Evolutionary conservation across 116 monocot genomes (phyloP), one percentile per base, ranked within the genome.

Genomic region (Dioscorea cayenensis): DNA sequence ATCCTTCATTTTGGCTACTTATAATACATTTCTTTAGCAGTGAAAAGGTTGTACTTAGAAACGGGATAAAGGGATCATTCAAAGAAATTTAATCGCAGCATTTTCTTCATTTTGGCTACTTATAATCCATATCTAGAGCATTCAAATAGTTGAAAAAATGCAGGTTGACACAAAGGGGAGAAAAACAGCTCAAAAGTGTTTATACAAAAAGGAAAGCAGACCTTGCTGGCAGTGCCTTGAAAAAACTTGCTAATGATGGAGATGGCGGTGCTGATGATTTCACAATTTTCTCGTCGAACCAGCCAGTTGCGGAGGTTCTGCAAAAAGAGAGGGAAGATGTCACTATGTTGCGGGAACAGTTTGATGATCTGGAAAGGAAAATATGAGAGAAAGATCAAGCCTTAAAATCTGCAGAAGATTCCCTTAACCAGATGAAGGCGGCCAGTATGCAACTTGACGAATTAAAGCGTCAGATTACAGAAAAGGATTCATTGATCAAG

Each of bases 351-450:
- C 84, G 70, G 6, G 84, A 83, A 62, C 90, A 92, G 65, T 68
- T 96, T 49, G 79, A 78, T 71, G 89, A 83, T 0, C 65, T 96
- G 35, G 76, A 82, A 58, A 87, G 71, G 62, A 90, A 79, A 60
- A 62, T 95, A 48, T 18, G 75, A n/a, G 89, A 89, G 78, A 95
- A 95, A 76, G 92, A 95, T 66, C 89, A 85, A 73, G 74, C 77
- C 36, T 36, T 96, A 60, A 92, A 82, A 71, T 79, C 75, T 51
- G 85, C 84, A 49, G 79, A 95, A 69, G 81, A 59, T 75, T 79
- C 84, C 32, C 6, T 81, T 17, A 76, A 70, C 76, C 79, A 88
- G 73, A 76, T 92, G 80, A 79, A 64, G 66, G 77, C 77, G 48
- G 62, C 67, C 66, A 66, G 71, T 65, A 73, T 50, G 3, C 77